Evolutionary conservation across 805 yeast species (phyloP).

Genomic region (Candida glaebosa): DNA sequence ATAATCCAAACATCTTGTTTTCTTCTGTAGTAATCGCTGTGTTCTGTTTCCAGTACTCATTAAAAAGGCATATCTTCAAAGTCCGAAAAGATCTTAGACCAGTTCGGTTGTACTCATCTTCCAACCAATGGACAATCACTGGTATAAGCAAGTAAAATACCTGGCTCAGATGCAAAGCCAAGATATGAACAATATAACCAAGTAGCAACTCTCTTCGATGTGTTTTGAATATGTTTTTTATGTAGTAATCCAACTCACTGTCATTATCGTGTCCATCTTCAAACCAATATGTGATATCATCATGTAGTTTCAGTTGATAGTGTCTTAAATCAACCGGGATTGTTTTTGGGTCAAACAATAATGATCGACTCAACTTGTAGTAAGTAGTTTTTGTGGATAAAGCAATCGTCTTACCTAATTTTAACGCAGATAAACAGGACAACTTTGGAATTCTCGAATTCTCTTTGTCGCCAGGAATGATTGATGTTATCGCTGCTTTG

Average conservation of each 20-base stretch:
- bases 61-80: conserved; percentile 16
- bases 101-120: conserved; percentile 18
- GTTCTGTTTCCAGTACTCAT: conserved; percentile 22
- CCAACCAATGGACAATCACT: conserved; percentile 34
- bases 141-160: conserved; percentile 32
- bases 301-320: conserved; percentile 21
- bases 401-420: conserved; percentile 33
- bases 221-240: conserved; percentile 16
- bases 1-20: conserved; percentile 11
- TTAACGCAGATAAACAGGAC: conserved; percentile 20
- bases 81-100: conserved; percentile 4
- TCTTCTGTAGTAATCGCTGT: conserved; percentile 11
- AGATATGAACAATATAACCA: conserved; percentile 33
- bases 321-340: conserved; percentile 21
- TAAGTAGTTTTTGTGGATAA: conserved; percentile 32
- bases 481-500: conserved; percentile 20
- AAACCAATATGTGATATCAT: conserved; percentile 38
- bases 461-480: background rate
- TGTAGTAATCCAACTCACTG: conserved; percentile 31
- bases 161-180: conserved; percentile 32
- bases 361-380: conserved; percentile 26
- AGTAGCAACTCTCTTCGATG: conserved; percentile 24
- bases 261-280: conserved; percentile 32
- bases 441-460: conserved; percentile 9
- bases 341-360: conserved; percentile 23